These are phyloP conservation scores for Polytolypa hystricis DNA, from an alignment of 2,329 filamentous ascomycete species.

Conservation along the genomic window DNA sequence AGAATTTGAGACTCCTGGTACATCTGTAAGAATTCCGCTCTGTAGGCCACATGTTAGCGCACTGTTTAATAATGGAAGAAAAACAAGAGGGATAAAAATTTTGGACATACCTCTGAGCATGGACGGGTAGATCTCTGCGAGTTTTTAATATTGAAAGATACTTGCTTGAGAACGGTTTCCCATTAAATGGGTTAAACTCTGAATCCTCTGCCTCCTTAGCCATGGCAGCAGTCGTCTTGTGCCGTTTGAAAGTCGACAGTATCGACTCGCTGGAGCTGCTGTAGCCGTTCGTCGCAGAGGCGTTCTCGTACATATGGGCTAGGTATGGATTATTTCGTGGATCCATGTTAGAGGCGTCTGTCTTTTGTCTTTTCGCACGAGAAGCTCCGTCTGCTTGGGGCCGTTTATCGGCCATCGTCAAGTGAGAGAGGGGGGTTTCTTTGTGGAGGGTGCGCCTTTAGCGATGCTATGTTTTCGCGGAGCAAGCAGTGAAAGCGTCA, in stretches of 20 bases:
- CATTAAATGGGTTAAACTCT: slow-evolving; percentile 76
- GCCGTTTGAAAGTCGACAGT: slow-evolving; percentile 59
- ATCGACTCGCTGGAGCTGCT: slow-evolving; percentile 29
- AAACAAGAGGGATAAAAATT: slow-evolving; percentile 2
- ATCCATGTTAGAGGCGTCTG: slow-evolving; percentile 36
- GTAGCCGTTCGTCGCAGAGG: slow-evolving; percentile 26
- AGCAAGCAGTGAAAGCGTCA: slow-evolving; percentile 1
- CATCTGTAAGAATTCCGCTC: slow-evolving; percentile 82
- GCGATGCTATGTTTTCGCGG: slow-evolving; percentile 2
- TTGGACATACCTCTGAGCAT: slow-evolving; percentile 65
- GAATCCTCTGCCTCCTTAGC: slow-evolving; percentile 67
- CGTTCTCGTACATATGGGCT: slow-evolving; percentile 67
- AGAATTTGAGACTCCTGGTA: slow-evolving; percentile 93
- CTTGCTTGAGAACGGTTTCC: slow-evolving; percentile 60
- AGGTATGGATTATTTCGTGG: slow-evolving; percentile 72
- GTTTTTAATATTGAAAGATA: slow-evolving; percentile 86
- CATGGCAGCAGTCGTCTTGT: slow-evolving; percentile 67
- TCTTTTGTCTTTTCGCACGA: slow-evolving; percentile 46
- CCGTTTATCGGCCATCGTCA: slow-evolving; percentile 47
- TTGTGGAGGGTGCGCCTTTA: too few relatives aligned
- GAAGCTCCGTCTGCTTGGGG: slow-evolving; percentile 39
- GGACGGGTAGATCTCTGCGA: slow-evolving; percentile 76
- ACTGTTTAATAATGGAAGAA: slow-evolving; percentile 5
- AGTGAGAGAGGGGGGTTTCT: too few relatives aligned
- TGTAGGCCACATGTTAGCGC: too few relatives aligned